Evolutionary conservation across 1,284 basidiomycete genomes (phyloP).

Genomic region (Moniliophthora roreri): DNA sequence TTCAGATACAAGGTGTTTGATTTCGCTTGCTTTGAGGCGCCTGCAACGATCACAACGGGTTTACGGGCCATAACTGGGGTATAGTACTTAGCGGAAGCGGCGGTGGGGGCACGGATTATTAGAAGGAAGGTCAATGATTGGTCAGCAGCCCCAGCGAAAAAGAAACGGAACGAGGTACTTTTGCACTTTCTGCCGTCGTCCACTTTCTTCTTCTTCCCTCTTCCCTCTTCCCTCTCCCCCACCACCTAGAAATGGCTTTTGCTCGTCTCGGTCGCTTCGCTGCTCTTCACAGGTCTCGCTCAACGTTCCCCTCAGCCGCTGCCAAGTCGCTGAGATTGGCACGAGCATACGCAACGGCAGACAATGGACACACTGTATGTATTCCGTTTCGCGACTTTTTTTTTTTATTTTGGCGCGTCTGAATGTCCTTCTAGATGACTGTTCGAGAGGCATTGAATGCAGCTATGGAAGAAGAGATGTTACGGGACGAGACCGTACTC

Average conservation of each 20-base stretch:
- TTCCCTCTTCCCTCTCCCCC: conserved; percentile 47
- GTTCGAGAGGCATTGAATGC: conserved; percentile 97
- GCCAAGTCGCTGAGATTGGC: conserved; percentile 42
- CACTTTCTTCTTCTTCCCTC: conserved; percentile 26
- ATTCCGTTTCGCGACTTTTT: conserved; percentile 21
- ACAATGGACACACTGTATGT: conserved; percentile 57
- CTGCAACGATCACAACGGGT: conserved; percentile 69
- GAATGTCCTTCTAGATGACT: conserved; percentile 71
- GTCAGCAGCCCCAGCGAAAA: too few species aligned
- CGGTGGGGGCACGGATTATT: not conserved
- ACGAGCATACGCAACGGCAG: conserved; percentile 64
- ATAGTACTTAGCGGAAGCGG: not conserved
- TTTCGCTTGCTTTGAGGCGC: conserved; percentile 66
- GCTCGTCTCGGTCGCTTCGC: conserved; percentile 55
- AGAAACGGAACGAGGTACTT: not conserved
- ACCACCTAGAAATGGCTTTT: conserved; percentile 58
- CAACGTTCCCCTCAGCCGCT: conserved; percentile 37
- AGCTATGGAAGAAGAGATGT: conserved; percentile 99
- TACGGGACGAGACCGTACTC: conserved; percentile 93
- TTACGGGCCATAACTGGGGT: conserved; percentile 17
- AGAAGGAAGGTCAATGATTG: not conserved
- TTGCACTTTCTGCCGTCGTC: conserved; percentile 9
- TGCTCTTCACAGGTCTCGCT: conserved; percentile 45
- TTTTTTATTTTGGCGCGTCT: conserved; percentile 11
- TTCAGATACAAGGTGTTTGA: not conserved